Conservation (phyloP, 2,329 filamentous ascomycete species). For the Tolypocladium inflatum region DNA sequence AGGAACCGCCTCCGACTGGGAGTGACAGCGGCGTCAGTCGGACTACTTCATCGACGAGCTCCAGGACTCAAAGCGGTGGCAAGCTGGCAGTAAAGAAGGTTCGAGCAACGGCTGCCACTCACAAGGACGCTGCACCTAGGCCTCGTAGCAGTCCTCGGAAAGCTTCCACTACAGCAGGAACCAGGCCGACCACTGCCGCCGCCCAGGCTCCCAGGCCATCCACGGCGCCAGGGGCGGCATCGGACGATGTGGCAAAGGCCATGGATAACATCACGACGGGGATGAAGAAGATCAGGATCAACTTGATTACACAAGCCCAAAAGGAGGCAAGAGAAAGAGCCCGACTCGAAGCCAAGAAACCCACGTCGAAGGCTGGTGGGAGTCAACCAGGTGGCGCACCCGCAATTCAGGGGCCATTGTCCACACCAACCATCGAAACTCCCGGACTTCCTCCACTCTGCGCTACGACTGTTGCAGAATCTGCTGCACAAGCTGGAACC, state of each 20-base stretch:
- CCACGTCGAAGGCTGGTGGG: conserved; percentile 1
- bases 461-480: background rate
- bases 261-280: conserved; percentile 46
- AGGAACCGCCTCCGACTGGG: conserved; percentile 6
- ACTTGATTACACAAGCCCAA: conserved; percentile 48
- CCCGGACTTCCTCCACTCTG: background rate
- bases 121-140: conserved; percentile 27
- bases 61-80: conserved; percentile 26
- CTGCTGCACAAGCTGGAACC: background rate
- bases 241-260: conserved; percentile 21
- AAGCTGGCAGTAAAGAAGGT: conserved; percentile 50
- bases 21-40: conserved; percentile 9
- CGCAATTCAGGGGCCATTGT: background rate
- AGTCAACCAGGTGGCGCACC: background rate
- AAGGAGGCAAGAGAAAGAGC: conserved; percentile 40
- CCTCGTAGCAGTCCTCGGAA: conserved; percentile 26
- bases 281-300: conserved; percentile 56
- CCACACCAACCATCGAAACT: background rate
- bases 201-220: conserved; percentile 7
- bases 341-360: conserved; percentile 13
- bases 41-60: conserved; percentile 31
- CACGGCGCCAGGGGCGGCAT: conserved; percentile 1
- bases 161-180: conserved; percentile 12
- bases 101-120: conserved; percentile 35
- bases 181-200: conserved; percentile 2